Percentiles rank a stretch among this genome's conserved stretches.
Evolutionary conservation across 129 eudicot species (phyloP).

Genomic region (Arctium minus): DNA sequence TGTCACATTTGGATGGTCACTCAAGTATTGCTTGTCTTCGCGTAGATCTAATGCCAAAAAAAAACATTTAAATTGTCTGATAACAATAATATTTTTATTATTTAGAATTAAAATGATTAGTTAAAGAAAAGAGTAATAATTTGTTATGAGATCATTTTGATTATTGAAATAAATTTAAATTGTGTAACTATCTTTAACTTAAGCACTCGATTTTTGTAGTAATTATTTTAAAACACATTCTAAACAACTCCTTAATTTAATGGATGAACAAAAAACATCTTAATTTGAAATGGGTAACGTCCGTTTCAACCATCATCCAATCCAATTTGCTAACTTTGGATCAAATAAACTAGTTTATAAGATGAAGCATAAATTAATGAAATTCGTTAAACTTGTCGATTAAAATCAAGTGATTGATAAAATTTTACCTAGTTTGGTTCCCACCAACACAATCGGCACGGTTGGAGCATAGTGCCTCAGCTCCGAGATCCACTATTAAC

Average conservation of each 20-base stretch:
- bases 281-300: neutral
- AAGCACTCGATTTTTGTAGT: too few species aligned
- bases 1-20: slow-evolving; percentile 72
- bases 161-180: too few species aligned
- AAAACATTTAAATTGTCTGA: neutral
- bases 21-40: slow-evolving; percentile 64
- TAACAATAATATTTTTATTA: neutral
- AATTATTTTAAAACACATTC: too few species aligned
- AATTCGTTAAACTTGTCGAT: neutral
- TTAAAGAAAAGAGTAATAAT: neutral
- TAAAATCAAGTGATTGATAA: neutral
- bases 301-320: neutral
- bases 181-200: too few species aligned
- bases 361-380: neutral
- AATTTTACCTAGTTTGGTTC: slow-evolving; percentile 68
- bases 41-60: slow-evolving; percentile 43
- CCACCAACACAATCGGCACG: slow-evolving; percentile 79
- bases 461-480: slow-evolving; percentile 71
- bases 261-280: neutral
- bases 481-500: slow-evolving; percentile 68
- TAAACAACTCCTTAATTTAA: neutral
- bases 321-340: neutral
- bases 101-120: neutral
- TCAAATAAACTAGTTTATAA: neutral
- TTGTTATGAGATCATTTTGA: neutral